Conservation (phyloP, 768 basidiomycete genomes). For the Russula griseocarnosa region DNA sequence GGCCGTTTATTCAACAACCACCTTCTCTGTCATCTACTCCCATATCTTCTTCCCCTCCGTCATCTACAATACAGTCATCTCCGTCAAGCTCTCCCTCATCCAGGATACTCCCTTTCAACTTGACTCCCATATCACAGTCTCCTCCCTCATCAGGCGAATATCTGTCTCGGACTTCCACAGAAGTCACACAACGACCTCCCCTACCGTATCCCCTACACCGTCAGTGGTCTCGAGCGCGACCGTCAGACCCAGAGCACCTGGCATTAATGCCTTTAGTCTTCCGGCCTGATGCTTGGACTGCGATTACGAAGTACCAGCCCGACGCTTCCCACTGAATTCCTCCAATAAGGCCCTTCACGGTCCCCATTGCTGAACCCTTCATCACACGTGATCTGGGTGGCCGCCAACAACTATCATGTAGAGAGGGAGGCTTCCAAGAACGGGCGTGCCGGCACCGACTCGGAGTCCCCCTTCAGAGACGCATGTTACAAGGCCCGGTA, state of each 20-base stretch:
- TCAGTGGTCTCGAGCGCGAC: constrained; percentile 38
- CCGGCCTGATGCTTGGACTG: constrained; percentile 42
- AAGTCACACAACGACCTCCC: background rate
- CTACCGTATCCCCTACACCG: constrained; percentile 37
- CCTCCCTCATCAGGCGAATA: constrained; percentile 34
- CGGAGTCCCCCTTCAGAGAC: constrained; percentile 5
- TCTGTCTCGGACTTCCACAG: constrained; percentile 39
- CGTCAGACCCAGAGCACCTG: constrained; percentile 29
- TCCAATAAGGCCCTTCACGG: constrained; percentile 30
- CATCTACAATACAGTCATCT: too few species aligned
- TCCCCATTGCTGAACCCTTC: constrained; percentile 16
- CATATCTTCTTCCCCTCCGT: too few species aligned
- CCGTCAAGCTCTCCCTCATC: too few species aligned
- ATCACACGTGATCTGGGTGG: constrained; percentile 18
- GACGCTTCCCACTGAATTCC: constrained; percentile 32
- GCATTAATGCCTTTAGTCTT: constrained; percentile 54
- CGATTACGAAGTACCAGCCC: constrained; percentile 45
- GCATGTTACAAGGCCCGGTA: background rate
- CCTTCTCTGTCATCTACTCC: too few species aligned
- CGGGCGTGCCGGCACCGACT: background rate
- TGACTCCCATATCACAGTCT: constrained; percentile 22
- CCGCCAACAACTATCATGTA: constrained; percentile 8
- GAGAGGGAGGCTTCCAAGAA: constrained; percentile 3
- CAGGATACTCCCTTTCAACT: too few species aligned
- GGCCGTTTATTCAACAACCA: too few species aligned